Percentiles rank a stretch among this genome's conserved stretches.
Evolutionary conservation across 805 yeast genomes (phyloP).

Genomic region (Saccharomycopsis lassenensis): DNA sequence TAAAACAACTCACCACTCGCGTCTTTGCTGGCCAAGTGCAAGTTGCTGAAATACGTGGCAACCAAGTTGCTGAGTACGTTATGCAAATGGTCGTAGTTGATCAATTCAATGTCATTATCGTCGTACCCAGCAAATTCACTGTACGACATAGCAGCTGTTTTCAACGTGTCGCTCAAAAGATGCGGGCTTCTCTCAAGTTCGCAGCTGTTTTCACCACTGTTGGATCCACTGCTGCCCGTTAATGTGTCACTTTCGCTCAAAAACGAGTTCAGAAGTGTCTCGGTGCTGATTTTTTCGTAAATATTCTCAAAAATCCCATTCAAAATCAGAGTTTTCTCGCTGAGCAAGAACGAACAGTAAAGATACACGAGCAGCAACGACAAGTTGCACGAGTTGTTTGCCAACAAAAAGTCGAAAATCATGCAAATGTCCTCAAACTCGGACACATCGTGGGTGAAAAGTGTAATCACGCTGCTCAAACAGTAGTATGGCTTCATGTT

Average conservation of each 20-base stretch:
- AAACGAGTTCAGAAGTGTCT: slow-evolving; percentile 2
- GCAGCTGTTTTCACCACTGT: background rate
- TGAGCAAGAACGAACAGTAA: slow-evolving; percentile 44
- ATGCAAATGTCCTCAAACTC: slow-evolving; percentile 38
- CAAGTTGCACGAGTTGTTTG: slow-evolving; percentile 32
- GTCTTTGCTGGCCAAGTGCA: background rate
- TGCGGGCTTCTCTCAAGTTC: background rate
- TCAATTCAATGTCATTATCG: slow-evolving; percentile 12
- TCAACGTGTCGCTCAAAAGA: slow-evolving; percentile 1
- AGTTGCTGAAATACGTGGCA: slow-evolving; percentile 1
- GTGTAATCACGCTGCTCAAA: slow-evolving; percentile 65
- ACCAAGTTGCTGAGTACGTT: slow-evolving; percentile 10
- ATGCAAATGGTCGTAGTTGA: slow-evolving; percentile 14
- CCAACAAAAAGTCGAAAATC: slow-evolving; percentile 61
- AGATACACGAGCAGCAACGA: slow-evolving; percentile 40
- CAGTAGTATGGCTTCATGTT: slow-evolving; percentile 54
- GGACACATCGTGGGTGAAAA: slow-evolving; percentile 62
- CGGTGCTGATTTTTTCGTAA: slow-evolving; percentile 3
- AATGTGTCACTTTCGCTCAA: slow-evolving; percentile 15
- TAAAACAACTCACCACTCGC: slow-evolving; percentile 3
- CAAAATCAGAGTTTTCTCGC: slow-evolving; percentile 35
- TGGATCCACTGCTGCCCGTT: slow-evolving; percentile 7
- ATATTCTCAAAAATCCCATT: slow-evolving; percentile 20
- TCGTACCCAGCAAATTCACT: slow-evolving; percentile 14
- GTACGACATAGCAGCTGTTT: slow-evolving; percentile 6